Conservation (phyloP, 371 early-diverging fungal species). For the Apophysomyces ossiformis region DNA sequence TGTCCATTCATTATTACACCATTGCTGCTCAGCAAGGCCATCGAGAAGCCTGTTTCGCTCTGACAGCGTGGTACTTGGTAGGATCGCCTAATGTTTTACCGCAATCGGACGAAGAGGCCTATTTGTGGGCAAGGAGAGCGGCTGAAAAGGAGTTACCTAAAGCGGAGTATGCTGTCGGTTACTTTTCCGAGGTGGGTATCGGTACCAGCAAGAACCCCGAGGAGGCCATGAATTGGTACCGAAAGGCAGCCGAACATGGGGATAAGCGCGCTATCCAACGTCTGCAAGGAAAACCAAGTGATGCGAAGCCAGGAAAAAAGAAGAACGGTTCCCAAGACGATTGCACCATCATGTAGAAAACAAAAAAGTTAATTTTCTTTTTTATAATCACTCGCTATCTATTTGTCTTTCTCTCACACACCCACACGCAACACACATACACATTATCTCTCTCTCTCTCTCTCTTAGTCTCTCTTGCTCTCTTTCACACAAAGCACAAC, state of each 20-base stretch:
- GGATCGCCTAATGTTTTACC: constrained; percentile 78
- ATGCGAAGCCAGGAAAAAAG: constrained; percentile 41
- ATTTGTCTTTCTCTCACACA: not conserved
- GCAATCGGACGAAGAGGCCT: constrained; percentile 89
- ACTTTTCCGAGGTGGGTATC: constrained; percentile 85
- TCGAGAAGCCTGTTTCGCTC: constrained; percentile 86
- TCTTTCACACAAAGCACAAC: too few relatives aligned
- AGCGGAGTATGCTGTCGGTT: constrained; percentile 90
- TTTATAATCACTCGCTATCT: not conserved
- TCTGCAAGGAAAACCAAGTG: constrained; percentile 49
- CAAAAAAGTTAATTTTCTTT: not conserved
- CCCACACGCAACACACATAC: too few relatives aligned
- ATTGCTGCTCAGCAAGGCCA: constrained; percentile 91
- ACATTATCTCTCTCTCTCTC: too few relatives aligned
- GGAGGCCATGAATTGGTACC: constrained; percentile 83
- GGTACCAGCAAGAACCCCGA: constrained; percentile 70
- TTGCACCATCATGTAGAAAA: constrained; percentile 51
- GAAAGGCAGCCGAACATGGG: constrained; percentile 80
- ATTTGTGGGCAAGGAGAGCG: constrained; percentile 85
- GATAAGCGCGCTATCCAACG: constrained; percentile 79
- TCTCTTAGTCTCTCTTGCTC: too few relatives aligned
- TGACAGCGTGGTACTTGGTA: constrained; percentile 91
- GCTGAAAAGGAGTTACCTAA: constrained; percentile 87
- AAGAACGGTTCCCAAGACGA: constrained; percentile 45
- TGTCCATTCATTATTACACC: constrained; percentile 75